Percentiles rank a stretch among this genome's conserved stretches.
phyloP scores from a whole-genome alignment of 371 early-diverging fungal genomes.

The Mortierella sp. region DNA sequence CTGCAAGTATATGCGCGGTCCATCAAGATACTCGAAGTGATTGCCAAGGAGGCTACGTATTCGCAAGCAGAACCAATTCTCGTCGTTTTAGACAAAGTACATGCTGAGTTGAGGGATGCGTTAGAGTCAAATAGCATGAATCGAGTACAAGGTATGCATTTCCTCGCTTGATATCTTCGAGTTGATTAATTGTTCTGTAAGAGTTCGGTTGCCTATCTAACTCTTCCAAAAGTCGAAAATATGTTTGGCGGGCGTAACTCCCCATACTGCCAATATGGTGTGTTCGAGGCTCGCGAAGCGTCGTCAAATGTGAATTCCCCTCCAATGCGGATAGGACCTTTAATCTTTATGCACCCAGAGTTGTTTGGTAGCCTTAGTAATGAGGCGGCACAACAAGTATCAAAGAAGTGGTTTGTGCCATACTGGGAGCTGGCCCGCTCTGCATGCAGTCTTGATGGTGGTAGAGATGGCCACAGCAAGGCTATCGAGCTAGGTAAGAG shows the following conservation, averaged over 20 bases:
- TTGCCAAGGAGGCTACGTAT: conserved; percentile 32
- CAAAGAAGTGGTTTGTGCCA: conserved; percentile 34
- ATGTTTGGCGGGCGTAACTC: conserved; percentile 45
- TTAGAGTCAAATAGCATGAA: conserved; percentile 13
- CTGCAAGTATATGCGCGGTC: conserved; percentile 24
- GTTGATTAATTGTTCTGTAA: neutral
- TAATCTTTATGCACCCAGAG: conserved; percentile 39
- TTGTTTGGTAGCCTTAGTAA: conserved; percentile 18
- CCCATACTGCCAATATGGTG: conserved; percentile 34
- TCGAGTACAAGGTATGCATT: conserved; percentile 14
- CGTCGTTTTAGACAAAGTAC: conserved; percentile 22
- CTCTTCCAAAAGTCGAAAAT: conserved; percentile 20
- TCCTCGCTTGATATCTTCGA: neutral
- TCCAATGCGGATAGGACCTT: conserved; percentile 47
- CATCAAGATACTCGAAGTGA: conserved; percentile 32
- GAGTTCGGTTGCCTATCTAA: neutral
- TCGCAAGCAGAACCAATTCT: conserved; percentile 27
- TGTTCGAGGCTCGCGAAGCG: conserved; percentile 17
- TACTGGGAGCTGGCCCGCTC: conserved; percentile 35
- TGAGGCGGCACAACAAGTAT: conserved; percentile 8
- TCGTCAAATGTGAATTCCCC: conserved; percentile 18
- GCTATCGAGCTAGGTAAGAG: conserved; percentile 45
- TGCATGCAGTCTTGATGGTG: conserved; percentile 39
- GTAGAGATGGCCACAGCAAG: conserved; percentile 13
- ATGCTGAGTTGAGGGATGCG: conserved; percentile 31